Percentiles rank a stretch among this genome's conserved stretches.
phyloP scores from a whole-genome alignment of 305 asterid genomes.

The Caryopteris hybrid region DNA sequence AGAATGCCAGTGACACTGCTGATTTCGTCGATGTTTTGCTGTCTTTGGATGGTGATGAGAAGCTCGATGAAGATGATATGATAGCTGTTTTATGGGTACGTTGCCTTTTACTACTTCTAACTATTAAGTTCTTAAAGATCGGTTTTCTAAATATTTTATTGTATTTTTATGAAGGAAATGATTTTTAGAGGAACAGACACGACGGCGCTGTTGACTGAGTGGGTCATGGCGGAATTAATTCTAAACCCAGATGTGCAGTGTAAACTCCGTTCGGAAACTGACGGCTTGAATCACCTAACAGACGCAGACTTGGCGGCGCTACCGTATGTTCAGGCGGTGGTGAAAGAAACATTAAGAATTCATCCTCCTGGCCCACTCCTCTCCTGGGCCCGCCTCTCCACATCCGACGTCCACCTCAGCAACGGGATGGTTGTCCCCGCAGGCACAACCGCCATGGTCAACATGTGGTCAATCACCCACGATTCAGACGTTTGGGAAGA shows the following conservation, averaged over 20 bases:
- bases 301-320: slow-evolving; percentile 41
- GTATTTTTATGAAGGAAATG: slow-evolving; percentile 47
- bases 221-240: slow-evolving; percentile 66
- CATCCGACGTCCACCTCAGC: slow-evolving; percentile 47
- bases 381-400: slow-evolving; percentile 65
- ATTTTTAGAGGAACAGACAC: slow-evolving; percentile 70
- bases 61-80: slow-evolving; percentile 48
- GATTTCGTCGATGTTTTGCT: slow-evolving; percentile 55
- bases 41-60: slow-evolving; percentile 46
- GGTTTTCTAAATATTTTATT: no score
- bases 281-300: neutral
- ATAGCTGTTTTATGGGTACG: slow-evolving; percentile 52
- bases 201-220: slow-evolving; percentile 59
- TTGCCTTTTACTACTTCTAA: no score
- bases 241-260: slow-evolving; percentile 49
- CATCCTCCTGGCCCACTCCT: slow-evolving; percentile 76
- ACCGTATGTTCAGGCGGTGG: slow-evolving; percentile 52
- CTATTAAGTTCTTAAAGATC: no score
- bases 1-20: neutral
- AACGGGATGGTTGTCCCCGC: slow-evolving; percentile 53
- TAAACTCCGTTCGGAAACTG: slow-evolving; percentile 44
- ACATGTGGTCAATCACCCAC: slow-evolving; percentile 74
- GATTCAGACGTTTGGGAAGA: slow-evolving; percentile 36
- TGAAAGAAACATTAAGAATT: slow-evolving; percentile 46
- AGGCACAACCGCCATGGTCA: slow-evolving; percentile 61